Base-by-base conservation (phyloP, 257 asterid genomes). In the Anisodus acutangulus region DNA sequence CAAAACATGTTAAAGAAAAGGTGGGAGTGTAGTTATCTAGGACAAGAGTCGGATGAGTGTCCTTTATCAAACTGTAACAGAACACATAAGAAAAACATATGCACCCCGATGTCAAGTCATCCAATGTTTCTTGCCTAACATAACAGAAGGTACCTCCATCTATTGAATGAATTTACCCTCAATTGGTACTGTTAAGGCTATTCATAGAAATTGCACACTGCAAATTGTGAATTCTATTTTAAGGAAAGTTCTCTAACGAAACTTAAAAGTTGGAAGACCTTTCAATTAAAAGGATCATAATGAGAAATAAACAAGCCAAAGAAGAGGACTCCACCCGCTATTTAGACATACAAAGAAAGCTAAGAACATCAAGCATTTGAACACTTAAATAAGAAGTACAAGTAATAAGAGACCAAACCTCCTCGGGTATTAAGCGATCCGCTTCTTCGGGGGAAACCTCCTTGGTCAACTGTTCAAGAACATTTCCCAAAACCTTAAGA, bases 381-480 rank as follows among this genome's bases (percentile, higher is more conserved):
- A 76, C 47, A 76, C 81, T 76, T 13, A 53, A 51, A 76, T 2
- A 76, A 74, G 59, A 11, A 26, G 81, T 53, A 53, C 81, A 51
- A 41, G 47, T 76, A 51, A 15, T 51, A 59, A 64, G 22, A 83
- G 54, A 64, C 45, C 83, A 84, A 78, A 96, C 99, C 98, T 96
- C 99, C 16, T 89, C 93, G 9, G 99, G 95, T 85, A 96, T 90
- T 89, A 96, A 90, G 85, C 93, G 91, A 41, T 89, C 97, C 83
- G 98, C 99, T 90, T 96, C 99, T 90, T 96, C 99, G 63, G 98
- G 98, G 59, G 98, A 92, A 76, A 94, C 88, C 74, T 94, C 99
- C 89, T 92, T 92, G 80, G 91, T 91, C 87, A 96, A 88, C 88
- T 94, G 98, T 87, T 89, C 95, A 69, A 96, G 87, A 81, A 96